Evolutionary conservation across 164 flowering plant genomes (phyloP), one percentile per base, ranked within the genome.

Genomic region (Liquidambar formosana): DNA sequence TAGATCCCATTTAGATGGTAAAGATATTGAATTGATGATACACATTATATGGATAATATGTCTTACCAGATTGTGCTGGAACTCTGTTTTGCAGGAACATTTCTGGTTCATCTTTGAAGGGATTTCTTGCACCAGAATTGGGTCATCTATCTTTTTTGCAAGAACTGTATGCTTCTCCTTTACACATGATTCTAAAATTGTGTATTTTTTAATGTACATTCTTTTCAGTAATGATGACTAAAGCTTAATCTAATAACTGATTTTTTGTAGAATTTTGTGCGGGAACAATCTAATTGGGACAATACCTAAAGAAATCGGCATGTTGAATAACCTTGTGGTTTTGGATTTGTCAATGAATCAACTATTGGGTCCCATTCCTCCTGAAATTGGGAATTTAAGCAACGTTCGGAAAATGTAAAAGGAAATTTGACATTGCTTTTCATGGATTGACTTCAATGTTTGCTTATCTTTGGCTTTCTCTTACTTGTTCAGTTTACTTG

Each of bases 271-370:
- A 69, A 74, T 85, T 67, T 65, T 94, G 75, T 89, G 84, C 63
- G 86, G 80, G 15, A 95, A 95, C 76, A 80, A 72, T 59, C 77
- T 95, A 62, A 76, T 89, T 66, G 99, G 99, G 59, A 64, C 77
- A 45, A 85, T 95, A 59, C 97, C 97, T 4, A 89, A 81, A 80
- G 94, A 88, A 65, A 76, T 95, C 64, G 90, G 97, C 63, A 57
- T 57, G 76, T 78, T 95, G 83, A 86, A 78, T 27, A 75, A 58
- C 76, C 96, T 95, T 33, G 78, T 73, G 75, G 77, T 82, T 46
- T 78, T 95, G 88, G 97, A 95, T 85, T 81, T 95, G 81, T 89
- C 97, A n/a, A 67, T 25, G 61, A 95, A 95, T 76, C 88, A 78
- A 67, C 77, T 95, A 23, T 74, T 92, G 4, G 99, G 99, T 46